These are phyloP conservation scores for Rhizopogon roseolus DNA, from an alignment of 768 basidiomycete genomes.

Conservation along the genomic window DNA sequence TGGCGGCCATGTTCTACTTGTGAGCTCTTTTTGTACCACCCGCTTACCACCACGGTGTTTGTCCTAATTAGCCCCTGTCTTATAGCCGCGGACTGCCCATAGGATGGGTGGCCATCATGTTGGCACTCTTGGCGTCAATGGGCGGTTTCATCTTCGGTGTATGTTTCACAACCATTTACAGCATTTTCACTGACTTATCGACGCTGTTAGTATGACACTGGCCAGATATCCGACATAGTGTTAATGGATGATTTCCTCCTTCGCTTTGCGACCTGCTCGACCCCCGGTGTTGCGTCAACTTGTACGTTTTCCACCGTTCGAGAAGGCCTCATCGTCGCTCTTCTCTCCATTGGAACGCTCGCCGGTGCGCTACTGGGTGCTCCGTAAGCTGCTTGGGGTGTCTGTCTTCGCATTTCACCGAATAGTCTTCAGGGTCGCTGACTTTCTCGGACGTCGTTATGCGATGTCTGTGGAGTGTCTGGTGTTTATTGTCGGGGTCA, in stretches of 20 bases:
- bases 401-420: background rate
- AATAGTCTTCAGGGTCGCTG: constrained; percentile 41
- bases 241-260: constrained; percentile 65
- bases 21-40: background rate
- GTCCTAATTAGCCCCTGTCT: background rate
- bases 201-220: constrained; percentile 53
- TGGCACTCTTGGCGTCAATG: constrained; percentile 66
- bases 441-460: constrained; percentile 58
- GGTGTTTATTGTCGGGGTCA: constrained; percentile 55
- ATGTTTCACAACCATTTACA: constrained; percentile 1
- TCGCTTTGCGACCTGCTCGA: constrained; percentile 54
- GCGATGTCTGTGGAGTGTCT: constrained; percentile 62
- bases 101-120: constrained; percentile 56
- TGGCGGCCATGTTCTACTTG: constrained; percentile 14
- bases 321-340: constrained; percentile 62
- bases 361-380: constrained; percentile 60
- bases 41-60: background rate
- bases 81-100: constrained; percentile 56
- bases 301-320: constrained; percentile 55
- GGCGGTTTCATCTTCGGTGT: constrained; percentile 63
- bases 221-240: constrained; percentile 74
- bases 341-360: constrained; percentile 68
- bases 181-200: constrained; percentile 2
- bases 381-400: constrained; percentile 35
- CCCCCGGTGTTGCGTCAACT: constrained; percentile 31